A percentile compares a stretch with the other conserved stretches of the same genome.
These are phyloP conservation scores for Lasiodiplodia citricola DNA, from an alignment of 2,329 filamentous ascomycete genomes.

Conservation along the genomic window DNA sequence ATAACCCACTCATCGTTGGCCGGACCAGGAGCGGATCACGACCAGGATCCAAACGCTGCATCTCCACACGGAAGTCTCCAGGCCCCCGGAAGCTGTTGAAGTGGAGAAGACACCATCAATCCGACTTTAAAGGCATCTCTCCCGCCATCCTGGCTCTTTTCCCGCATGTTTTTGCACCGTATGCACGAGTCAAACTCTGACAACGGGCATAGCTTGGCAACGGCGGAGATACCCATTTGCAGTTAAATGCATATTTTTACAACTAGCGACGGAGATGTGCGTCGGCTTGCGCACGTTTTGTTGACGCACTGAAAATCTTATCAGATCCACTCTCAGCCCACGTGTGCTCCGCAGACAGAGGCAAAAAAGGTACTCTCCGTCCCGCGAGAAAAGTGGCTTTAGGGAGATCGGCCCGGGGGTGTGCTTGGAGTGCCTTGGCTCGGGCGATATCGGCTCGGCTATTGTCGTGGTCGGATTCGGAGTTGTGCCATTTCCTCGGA, in stretches of 20 bases:
- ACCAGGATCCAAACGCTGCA: background rate
- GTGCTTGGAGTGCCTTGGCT: background rate
- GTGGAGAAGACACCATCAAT: no score
- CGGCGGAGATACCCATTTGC: background rate
- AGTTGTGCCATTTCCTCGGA: background rate
- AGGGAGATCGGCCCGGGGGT: background rate
- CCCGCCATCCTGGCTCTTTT: background rate
- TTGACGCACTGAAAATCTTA: conserved; percentile 15
- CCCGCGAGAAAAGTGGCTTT: background rate
- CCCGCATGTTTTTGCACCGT: background rate
- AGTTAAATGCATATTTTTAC: background rate
- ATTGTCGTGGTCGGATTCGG: background rate
- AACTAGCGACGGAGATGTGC: background rate
- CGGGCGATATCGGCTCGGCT: conserved; percentile 21
- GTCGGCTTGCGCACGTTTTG: background rate
- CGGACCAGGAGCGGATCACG: background rate
- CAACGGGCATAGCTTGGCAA: background rate
- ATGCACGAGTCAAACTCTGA: background rate
- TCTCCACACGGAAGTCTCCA: background rate
- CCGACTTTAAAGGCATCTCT: no score
- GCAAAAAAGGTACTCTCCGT: background rate
- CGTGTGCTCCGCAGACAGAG: background rate
- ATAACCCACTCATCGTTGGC: background rate
- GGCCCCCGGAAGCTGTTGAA: no score
- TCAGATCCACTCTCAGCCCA: conserved; percentile 15